Evolutionary conservation across 1,284 basidiomycete species (phyloP).

Genomic region (Baeospora myosura): DNA sequence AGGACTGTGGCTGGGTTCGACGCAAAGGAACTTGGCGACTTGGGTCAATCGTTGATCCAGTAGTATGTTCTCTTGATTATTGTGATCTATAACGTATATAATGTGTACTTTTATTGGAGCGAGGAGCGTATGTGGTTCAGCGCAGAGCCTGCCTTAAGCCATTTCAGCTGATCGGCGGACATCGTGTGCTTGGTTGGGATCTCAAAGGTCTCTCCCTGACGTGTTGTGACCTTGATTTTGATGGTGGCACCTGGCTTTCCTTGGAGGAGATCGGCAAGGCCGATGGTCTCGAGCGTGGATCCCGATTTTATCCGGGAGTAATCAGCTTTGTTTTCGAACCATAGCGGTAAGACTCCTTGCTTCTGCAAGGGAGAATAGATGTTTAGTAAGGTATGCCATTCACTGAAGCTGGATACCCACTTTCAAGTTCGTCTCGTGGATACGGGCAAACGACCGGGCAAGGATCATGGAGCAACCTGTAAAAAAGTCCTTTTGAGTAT

Average conservation of each 20-base stretch:
- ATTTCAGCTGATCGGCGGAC: slow-evolving; percentile 82
- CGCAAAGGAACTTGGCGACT: slow-evolving; percentile 17
- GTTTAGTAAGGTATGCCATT: not conserved
- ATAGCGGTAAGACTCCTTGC: slow-evolving; percentile 90
- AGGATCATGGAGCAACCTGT: slow-evolving; percentile 77
- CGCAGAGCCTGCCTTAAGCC: slow-evolving; percentile 82
- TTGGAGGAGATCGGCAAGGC: slow-evolving; percentile 45
- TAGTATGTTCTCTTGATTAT: not conserved
- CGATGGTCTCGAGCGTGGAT: slow-evolving; percentile 55
- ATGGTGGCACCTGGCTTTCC: slow-evolving; percentile 47
- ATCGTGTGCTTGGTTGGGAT: slow-evolving; percentile 82
- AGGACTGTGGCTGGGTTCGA: slow-evolving; percentile 11
- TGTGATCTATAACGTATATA: not conserved
- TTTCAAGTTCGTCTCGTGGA: slow-evolving; percentile 97
- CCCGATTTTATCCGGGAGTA: slow-evolving; percentile 79
- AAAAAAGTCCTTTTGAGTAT: not conserved
- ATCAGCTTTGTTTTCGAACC: slow-evolving; percentile 83
- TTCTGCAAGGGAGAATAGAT: slow-evolving; percentile 46
- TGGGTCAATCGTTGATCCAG: slow-evolving; percentile 20
- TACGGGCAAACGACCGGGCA: slow-evolving; percentile 92
- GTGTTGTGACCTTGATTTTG: slow-evolving; percentile 64
- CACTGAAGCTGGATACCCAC: slow-evolving; percentile 30
- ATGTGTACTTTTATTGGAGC: slow-evolving; percentile 20
- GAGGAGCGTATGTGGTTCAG: slow-evolving; percentile 75
- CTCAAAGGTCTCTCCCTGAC: slow-evolving; percentile 56